These are phyloP conservation scores for Dioscorea cayenensis DNA, from an alignment of 116 monocot species.

Conservation along the genomic window DNA sequence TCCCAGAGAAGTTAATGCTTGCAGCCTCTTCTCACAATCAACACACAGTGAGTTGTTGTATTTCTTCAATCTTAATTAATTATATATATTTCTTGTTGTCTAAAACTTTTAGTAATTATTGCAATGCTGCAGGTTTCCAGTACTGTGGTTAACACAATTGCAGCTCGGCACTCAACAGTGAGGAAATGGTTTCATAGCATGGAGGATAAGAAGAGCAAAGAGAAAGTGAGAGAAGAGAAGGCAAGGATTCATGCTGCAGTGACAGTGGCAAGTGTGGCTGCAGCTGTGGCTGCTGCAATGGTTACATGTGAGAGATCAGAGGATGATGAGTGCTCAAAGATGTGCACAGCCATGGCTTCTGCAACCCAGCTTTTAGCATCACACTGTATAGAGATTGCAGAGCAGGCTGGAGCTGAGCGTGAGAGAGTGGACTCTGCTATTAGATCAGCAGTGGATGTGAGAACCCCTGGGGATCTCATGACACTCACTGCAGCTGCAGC, in stretches of 20 bases:
- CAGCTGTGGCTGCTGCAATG: conserved; percentile 55
- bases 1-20: conserved; percentile 31
- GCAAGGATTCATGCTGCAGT: conserved; percentile 62
- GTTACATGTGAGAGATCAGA: conserved; percentile 21
- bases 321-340: conserved; percentile 22
- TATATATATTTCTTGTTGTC: background rate
- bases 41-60: conserved; percentile 10
- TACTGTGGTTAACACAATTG: background rate
- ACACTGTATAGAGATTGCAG: conserved; percentile 73
- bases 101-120: background rate
- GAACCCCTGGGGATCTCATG: conserved; percentile 64
- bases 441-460: conserved; percentile 57
- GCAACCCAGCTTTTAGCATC: conserved; percentile 82
- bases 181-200: conserved; percentile 49
- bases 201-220: conserved; percentile 18
- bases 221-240: conserved; percentile 33
- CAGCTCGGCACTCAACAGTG: conserved; percentile 1
- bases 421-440: conserved; percentile 39
- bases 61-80: background rate
- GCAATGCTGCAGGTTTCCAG: conserved; percentile 5
- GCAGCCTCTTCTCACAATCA: conserved; percentile 15
- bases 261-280: conserved; percentile 72
- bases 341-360: conserved; percentile 53
- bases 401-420: conserved; percentile 48
- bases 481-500: conserved; percentile 93